Conservation (phyloP, 2,329 filamentous ascomycete species). For the Botrytis paeoniae region DNA sequence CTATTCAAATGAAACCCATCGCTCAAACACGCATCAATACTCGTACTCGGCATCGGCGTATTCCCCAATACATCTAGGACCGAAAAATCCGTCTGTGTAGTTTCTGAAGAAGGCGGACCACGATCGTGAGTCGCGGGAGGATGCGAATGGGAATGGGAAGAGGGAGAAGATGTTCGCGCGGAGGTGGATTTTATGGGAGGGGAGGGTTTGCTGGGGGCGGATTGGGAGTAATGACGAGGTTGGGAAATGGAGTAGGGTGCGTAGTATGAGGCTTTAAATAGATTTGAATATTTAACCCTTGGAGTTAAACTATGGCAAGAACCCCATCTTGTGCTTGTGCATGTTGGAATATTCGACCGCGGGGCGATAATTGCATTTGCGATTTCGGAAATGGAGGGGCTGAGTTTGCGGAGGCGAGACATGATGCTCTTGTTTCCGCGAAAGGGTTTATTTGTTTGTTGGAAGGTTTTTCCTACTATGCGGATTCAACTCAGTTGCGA, state of each 20-base stretch:
- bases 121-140: constrained; percentile 44
- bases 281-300: too few species aligned
- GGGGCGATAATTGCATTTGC: constrained; percentile 28
- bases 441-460: not conserved
- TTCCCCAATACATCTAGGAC: constrained; percentile 76
- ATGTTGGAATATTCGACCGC: not conserved
- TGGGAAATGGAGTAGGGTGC: too few species aligned
- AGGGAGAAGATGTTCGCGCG: not conserved
- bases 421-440: not conserved
- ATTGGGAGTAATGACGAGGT: not conserved
- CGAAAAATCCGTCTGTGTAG: constrained; percentile 67
- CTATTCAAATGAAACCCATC: constrained; percentile 87
- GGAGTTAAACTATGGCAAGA: not conserved
- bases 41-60: constrained; percentile 73
- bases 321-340: not conserved
- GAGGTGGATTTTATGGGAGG: not conserved
- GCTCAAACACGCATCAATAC: constrained; percentile 75
- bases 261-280: not conserved
- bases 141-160: not conserved
- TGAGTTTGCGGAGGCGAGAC: constrained; percentile 20
- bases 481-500: not conserved
- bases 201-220: not conserved
- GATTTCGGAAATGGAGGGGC: constrained; percentile 33
- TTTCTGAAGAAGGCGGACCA: constrained; percentile 57
- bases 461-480: too few species aligned